These are phyloP conservation scores for Alternaria angustiovoidea DNA, from an alignment of 2,329 filamentous ascomycete species.

Conservation along the genomic window DNA sequence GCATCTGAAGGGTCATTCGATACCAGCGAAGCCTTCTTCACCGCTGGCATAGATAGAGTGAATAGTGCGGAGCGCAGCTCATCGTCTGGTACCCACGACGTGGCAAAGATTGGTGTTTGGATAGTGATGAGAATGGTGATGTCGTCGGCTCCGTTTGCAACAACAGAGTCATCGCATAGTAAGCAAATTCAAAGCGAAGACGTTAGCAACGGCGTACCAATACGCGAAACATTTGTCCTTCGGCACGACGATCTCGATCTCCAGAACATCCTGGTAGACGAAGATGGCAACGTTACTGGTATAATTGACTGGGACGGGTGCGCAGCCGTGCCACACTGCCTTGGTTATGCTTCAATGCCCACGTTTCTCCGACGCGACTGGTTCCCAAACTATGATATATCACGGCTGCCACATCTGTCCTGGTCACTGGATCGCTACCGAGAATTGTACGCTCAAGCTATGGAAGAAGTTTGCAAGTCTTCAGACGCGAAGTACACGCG, in stretches of 20 bases:
- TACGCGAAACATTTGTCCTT: slow-evolving; percentile 27
- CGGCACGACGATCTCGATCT: slow-evolving; percentile 33
- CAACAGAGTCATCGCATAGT: background rate
- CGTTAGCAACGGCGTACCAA: background rate
- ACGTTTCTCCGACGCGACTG: slow-evolving; percentile 23
- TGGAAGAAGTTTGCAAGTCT: slow-evolving; percentile 7
- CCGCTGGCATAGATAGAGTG: slow-evolving; percentile 8
- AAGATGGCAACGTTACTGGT: slow-evolving; percentile 26
- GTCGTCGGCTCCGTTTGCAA: background rate
- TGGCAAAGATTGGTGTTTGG: background rate
- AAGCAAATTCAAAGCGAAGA: background rate
- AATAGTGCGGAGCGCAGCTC: background rate
- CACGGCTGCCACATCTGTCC: background rate
- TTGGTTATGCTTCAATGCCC: slow-evolving; percentile 22
- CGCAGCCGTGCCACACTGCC: slow-evolving; percentile 20
- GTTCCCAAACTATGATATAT: background rate
- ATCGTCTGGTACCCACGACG: background rate
- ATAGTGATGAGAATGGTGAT: slow-evolving; percentile 4
- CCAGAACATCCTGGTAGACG: slow-evolving; percentile 35
- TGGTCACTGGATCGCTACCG: slow-evolving; percentile 21
- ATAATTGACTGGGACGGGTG: slow-evolving; percentile 35
- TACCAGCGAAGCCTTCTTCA: slow-evolving; percentile 4
- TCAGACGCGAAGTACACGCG: slow-evolving; percentile 20
- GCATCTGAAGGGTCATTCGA: slow-evolving; percentile 1
- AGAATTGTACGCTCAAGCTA: slow-evolving; percentile 21